A percentile compares a stretch with the other conserved stretches of the same genome.
phyloP scores from a whole-genome alignment of 345 rosid species.

The Heritiera littoralis region DNA sequence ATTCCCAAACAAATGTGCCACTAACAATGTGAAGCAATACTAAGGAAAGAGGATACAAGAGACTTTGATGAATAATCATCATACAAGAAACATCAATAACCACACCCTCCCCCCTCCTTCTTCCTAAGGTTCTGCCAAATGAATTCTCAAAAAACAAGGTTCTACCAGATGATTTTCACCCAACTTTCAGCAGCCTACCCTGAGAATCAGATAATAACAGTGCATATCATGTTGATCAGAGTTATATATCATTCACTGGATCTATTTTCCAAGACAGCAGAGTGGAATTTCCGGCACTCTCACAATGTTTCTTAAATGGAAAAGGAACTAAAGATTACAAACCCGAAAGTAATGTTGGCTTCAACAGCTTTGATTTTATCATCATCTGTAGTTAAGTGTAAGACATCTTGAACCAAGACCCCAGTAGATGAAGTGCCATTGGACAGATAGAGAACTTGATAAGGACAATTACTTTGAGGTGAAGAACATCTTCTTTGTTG shows the following conservation, averaged over 20 bases:
- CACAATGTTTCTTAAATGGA: background rate
- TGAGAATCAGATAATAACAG: no score
- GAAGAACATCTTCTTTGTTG: slow-evolving; percentile 37
- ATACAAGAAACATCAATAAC: background rate
- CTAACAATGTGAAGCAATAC: background rate
- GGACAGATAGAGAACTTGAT: slow-evolving; percentile 55
- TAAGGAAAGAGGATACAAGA: background rate
- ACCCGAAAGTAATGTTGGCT: slow-evolving; percentile 62
- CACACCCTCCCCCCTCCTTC: no score
- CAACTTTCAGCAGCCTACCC: no score
- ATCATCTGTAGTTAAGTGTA: slow-evolving; percentile 50
- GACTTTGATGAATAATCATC: background rate
- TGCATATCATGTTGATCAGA: background rate
- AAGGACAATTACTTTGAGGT: slow-evolving; percentile 48
- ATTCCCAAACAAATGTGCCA: background rate
- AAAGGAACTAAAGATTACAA: slow-evolving; percentile 19
- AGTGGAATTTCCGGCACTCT: background rate
- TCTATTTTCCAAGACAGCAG: background rate
- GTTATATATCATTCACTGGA: background rate
- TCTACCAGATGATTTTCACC: no score
- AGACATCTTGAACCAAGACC: slow-evolving; percentile 55
- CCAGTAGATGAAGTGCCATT: slow-evolving; percentile 59
- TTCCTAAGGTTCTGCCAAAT: background rate
- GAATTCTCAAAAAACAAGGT: background rate
- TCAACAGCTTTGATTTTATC: slow-evolving; percentile 32